Base-by-base conservation (phyloP, 2,329 filamentous ascomycete genomes). In the Calycina herbarum region DNA sequence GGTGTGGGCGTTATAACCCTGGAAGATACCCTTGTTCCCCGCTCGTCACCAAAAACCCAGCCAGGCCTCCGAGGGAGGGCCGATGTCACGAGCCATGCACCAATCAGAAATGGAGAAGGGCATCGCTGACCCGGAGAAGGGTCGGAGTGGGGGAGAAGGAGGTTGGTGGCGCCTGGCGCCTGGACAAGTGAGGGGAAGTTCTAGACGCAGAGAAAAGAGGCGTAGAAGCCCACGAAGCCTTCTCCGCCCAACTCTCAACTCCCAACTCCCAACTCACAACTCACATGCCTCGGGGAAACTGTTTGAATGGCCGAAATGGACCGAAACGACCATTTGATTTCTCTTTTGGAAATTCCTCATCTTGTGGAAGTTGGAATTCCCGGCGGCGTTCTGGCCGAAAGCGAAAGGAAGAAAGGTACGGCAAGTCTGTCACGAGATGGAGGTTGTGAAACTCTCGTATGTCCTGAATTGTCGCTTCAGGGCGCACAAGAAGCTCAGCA, bases 141-240 rank as follows among this genome's bases (percentile, higher is more conserved):
- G n/a, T 51, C 45, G 45, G 45, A 51, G 27, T 51, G 45, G 45
- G 10, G 45, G 20, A 24, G 20, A 51, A 6, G 45, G 20, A 10
- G 45, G 45, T 20, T 51, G 45, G 45, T 51, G 45, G 45, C 45
- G 45, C 10, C 45, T 51, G 10, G 45, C 45, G 45, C 10, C 45
- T 51, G 10, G 45, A 51, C 45, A 51, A 51, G 45, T 51, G 45
- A 51, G 45, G 45, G 45, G 45, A 51, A 51, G 45, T 51, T 51
- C 45, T 51, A 51, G 45, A 51, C 45, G 45, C 45, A 7, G 15
- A 20, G 17, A n/a, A 8, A 48, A n/a, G 42, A 48, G 42, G 42
- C 42, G 42, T 48, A 48, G 42, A 48, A 48, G 42, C n/a, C n/a
- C 6, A 20, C 15, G 42, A 45, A n/a, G 15, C 15, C 11, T 42